These are phyloP conservation scores for Elasticomyces elasticus DNA, from an alignment of 495 filamentous ascomycete genomes.

Conservation along the genomic window DNA sequence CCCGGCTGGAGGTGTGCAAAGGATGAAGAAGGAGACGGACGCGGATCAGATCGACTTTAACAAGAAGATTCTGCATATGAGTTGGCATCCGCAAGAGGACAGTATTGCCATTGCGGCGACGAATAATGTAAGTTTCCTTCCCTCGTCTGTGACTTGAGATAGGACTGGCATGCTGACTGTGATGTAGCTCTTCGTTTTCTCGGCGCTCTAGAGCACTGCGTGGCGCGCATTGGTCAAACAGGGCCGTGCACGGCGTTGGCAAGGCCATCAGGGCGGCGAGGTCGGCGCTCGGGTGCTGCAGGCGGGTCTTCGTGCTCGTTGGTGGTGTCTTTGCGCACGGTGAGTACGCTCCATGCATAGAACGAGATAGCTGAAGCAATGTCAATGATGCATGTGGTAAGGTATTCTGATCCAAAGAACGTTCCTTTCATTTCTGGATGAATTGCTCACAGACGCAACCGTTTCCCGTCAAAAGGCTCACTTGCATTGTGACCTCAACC, in stretches of 20 bases:
- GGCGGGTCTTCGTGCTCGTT: neutral
- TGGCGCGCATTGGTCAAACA: neutral
- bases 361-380: neutral
- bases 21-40: slow-evolving; percentile 98
- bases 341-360: neutral
- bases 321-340: neutral
- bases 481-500: no score
- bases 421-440: no score
- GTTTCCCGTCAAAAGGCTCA: no score
- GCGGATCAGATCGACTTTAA: slow-evolving; percentile 99
- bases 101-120: slow-evolving; percentile 99
- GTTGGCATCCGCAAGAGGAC: slow-evolving; percentile 99
- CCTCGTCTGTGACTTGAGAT: neutral
- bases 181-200: slow-evolving; percentile 89
- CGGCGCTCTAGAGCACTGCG: slow-evolving; percentile 59
- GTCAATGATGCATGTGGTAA: no score
- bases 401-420: no score
- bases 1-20: slow-evolving; percentile 69
- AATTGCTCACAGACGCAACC: no score
- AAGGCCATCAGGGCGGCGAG: neutral
- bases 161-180: neutral
- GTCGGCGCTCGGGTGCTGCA: neutral
- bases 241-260: neutral
- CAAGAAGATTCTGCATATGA: slow-evolving; percentile 99
- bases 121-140: slow-evolving; percentile 77